Percentiles rank a stretch among this genome's conserved stretches.
Evolutionary conservation across 192 early-diverging fungal genomes (phyloP).

Genomic region (Irineochytrium annulatum): DNA sequence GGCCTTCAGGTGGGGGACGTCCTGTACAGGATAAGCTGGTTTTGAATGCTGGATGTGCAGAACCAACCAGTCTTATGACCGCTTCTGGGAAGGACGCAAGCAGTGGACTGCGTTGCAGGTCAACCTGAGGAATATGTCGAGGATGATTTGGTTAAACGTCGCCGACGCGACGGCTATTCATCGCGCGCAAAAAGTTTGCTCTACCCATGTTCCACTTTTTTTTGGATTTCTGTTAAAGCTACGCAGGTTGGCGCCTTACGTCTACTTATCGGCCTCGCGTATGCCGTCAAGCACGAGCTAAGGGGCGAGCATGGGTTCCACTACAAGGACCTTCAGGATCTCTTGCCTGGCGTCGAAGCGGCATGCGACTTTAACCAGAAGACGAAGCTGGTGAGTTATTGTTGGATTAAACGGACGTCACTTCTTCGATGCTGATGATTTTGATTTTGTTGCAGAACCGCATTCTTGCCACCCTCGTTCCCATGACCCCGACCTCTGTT

Average conservation of each 20-base stretch:
- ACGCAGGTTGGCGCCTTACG: conserved; percentile 54
- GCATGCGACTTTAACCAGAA: conserved; percentile 43
- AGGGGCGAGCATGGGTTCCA: conserved; percentile 62
- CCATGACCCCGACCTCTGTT: too few relatives aligned
- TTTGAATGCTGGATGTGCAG: too few relatives aligned
- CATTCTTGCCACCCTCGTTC: too few relatives aligned
- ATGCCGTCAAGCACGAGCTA: conserved; percentile 71
- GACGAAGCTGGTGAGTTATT: background rate
- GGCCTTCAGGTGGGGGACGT: too few relatives aligned
- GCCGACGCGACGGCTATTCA: conserved; percentile 1
- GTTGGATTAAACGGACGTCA: too few relatives aligned
- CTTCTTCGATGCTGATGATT: too few relatives aligned
- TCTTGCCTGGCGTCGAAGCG: conserved; percentile 16
- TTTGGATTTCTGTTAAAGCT: too few relatives aligned
- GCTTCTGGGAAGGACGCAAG: conserved; percentile 73
- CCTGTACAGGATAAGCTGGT: too few relatives aligned
- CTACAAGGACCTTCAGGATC: conserved; percentile 49
- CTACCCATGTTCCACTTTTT: too few relatives aligned
- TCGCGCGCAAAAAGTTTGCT: conserved; percentile 51
- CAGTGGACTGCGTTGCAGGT: conserved; percentile 66
- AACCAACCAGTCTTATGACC: conserved; percentile 12
- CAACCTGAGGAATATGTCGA: conserved; percentile 62
- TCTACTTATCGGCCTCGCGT: conserved; percentile 64
- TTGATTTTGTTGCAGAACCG: too few relatives aligned
- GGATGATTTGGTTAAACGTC: conserved; percentile 51